These are phyloP conservation scores for Neurospora sublineolata DNA, from an alignment of 495 filamentous ascomycete species.

Conservation along the genomic window DNA sequence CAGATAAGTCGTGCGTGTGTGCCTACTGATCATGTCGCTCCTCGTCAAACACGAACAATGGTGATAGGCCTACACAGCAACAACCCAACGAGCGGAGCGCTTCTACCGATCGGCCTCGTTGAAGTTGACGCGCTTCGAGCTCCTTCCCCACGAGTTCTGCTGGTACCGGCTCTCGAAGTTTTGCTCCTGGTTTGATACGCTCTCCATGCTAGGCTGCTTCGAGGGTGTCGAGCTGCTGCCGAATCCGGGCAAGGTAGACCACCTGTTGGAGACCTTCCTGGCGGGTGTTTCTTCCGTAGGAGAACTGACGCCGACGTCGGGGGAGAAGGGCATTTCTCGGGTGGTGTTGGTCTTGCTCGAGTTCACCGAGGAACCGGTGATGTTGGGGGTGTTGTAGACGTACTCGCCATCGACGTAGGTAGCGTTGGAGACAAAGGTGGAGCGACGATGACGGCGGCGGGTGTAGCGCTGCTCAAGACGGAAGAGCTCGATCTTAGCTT, in stretches of 20 bases:
- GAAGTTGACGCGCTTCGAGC: neutral
- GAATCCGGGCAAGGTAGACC: constrained; percentile 39
- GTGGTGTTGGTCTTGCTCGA: constrained; percentile 23
- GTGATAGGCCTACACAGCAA: neutral
- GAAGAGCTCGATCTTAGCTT: constrained; percentile 70
- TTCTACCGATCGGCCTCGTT: neutral
- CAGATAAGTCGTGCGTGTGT: neutral
- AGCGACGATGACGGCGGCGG: constrained; percentile 66
- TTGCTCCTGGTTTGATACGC: neutral
- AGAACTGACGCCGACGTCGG: constrained; percentile 7
- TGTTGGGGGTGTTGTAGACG: constrained; percentile 49
- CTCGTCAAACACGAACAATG: neutral
- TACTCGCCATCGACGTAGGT: constrained; percentile 91
- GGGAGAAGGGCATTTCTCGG: neutral
- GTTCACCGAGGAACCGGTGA: constrained; percentile 36
- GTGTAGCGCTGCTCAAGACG: constrained; percentile 89
- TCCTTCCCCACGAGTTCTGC: neutral
- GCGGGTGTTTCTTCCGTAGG: neutral
- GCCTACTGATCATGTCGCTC: neutral
- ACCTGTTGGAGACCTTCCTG: constrained; percentile 31
- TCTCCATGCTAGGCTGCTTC: neutral
- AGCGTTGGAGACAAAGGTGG: constrained; percentile 73
- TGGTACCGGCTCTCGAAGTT: neutral
- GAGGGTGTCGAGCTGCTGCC: constrained; percentile 15
- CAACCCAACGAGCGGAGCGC: neutral